A percentile compares a stretch with the other conserved stretches of the same genome.
Conservation (phyloP, 441 rosid species). For the Populus hybrid region DNA sequence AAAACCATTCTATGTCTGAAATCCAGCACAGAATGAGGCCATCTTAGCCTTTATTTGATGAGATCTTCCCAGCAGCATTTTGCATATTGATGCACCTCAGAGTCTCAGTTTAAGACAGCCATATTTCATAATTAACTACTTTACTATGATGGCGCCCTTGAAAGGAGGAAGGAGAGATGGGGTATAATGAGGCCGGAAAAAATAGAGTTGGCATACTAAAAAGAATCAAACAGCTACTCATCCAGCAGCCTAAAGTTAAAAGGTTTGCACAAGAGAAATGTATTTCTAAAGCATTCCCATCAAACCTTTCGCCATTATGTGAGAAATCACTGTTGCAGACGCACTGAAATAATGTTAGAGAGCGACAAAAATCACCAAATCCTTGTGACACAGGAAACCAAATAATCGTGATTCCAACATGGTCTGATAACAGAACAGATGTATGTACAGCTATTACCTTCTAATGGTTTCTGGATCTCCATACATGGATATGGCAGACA, state of each 20-base stretch:
- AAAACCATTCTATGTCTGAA: constrained; percentile 78
- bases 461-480: constrained; percentile 93
- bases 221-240: constrained; percentile 27
- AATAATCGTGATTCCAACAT: constrained; percentile 25
- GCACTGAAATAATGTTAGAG: constrained; percentile 65
- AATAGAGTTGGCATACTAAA: constrained; percentile 26
- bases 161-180: constrained; percentile 24
- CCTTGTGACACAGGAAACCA: constrained; percentile 33
- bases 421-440: constrained; percentile 21
- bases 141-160: constrained; percentile 34
- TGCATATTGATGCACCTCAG: constrained; percentile 75
- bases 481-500: constrained; percentile 73
- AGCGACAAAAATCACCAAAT: constrained; percentile 38
- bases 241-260: constrained; percentile 36
- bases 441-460: constrained; percentile 58
- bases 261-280: constrained; percentile 35
- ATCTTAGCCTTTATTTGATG: constrained; percentile 80
- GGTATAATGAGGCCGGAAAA: constrained; percentile 23
- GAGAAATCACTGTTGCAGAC: constrained; percentile 67
- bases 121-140: constrained; percentile 39
- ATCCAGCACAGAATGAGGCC: constrained; percentile 82
- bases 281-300: constrained; percentile 55
- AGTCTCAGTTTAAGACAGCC: constrained; percentile 54
- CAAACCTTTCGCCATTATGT: constrained; percentile 63
- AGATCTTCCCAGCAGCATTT: constrained; percentile 96